These are phyloP conservation scores for Colletotrichum noveboracense DNA, from an alignment of 2,329 filamentous ascomycete species.

Conservation along the genomic window DNA sequence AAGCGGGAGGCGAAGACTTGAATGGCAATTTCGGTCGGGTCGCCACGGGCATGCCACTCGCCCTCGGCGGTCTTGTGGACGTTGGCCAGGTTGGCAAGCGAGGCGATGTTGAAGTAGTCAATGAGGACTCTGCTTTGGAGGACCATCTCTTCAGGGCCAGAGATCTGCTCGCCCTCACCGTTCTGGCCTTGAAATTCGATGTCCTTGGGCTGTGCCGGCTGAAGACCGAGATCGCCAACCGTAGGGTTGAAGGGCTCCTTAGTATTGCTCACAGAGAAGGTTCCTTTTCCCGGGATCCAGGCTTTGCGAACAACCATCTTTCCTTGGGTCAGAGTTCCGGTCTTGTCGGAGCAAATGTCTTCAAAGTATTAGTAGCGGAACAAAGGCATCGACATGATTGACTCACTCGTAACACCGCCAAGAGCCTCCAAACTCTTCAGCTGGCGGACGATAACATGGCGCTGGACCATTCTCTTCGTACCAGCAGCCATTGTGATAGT, in stretches of 20 bases:
- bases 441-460: constrained; percentile 58
- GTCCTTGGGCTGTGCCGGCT: constrained; percentile 38
- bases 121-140: constrained; percentile 45
- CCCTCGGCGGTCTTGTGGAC: constrained; percentile 59
- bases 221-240: constrained; percentile 49
- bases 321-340: constrained; percentile 58
- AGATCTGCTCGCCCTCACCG: constrained; percentile 29
- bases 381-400: accelerated
- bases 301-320: constrained; percentile 61
- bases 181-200: constrained; percentile 32
- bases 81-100: constrained; percentile 69
- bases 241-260: constrained; percentile 64
- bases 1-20: constrained; percentile 77
- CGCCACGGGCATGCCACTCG: constrained; percentile 68
- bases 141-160: constrained; percentile 35
- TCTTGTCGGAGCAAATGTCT: constrained; percentile 64
- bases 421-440: constrained; percentile 57
- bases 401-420: constrained; percentile 51
- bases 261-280: constrained; percentile 51
- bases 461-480: constrained; percentile 58
- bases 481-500: constrained; percentile 65
- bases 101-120: constrained; percentile 66
- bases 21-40: constrained; percentile 76
- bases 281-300: constrained; percentile 54
- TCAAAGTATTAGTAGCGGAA: not conserved